Evolutionary conservation across 164 flowering plant species (phyloP), one percentile per base, ranked within the genome.

Genomic region (Macadamia tetraphylla): DNA sequence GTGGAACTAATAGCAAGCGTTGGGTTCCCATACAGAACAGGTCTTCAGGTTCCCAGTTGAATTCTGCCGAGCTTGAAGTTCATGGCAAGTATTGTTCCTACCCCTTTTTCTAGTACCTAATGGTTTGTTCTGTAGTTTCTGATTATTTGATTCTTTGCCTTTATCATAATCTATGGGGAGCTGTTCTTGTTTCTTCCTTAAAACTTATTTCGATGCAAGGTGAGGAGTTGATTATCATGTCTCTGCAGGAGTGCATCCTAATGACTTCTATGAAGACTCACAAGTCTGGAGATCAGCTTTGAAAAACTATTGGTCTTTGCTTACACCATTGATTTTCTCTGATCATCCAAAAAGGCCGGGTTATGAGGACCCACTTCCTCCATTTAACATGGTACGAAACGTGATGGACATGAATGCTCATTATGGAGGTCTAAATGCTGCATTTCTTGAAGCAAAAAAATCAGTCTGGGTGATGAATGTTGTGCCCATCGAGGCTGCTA

Each of bases 321-420:
- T 94, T 66, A 87, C 98, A 11, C 98, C 98, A 40, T 81, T 91
- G 72, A 94, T 94, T 71, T 94, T 90, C 74, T 94, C 98, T 58
- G 98, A 94, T 79, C 98, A 94, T 81, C 98, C 98, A 60, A 94
- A 94, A 83, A 85, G 98, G 80, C 97, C 96, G 3, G 97, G 96
- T 6, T 96, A 94, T 82, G 97, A 94, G 80, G 98, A 94, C 64
- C 98, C 97, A 64, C 73, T 88, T 64, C 98, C 98, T 77, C 98
- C 97, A 53, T 94, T 73, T 75, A 94, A 94, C 81, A 91, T 94
- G 97, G 71, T 94, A 64, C 91, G 97, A 42, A 94, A 94, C 82
- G 95, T 92, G 62, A 87, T 94, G 97, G 97, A 94, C 81, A 87
- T 94, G 97, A 94, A 75, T 87, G 97, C 98, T 70, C 82, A 78